Percentiles rank a stretch among this genome's conserved stretches.
phyloP scores from a whole-genome alignment of 2,329 filamentous ascomycete species.

The Colletotrichum sp. region DNA sequence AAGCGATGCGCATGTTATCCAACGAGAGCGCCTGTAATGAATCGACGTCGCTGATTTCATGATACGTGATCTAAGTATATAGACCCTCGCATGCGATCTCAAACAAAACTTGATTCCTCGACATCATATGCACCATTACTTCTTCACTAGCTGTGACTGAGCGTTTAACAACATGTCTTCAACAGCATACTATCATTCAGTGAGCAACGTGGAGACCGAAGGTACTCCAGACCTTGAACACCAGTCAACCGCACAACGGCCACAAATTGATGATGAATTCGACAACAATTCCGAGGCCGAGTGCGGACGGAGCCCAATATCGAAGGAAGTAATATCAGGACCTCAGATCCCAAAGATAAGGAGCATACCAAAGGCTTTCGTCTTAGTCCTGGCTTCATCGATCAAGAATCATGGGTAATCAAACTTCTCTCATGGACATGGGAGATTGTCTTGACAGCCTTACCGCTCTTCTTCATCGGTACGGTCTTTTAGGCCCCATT shows the following conservation, averaged over 20 bases:
- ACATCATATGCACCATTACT: no score
- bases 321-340: not conserved
- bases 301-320: rapidly evolving
- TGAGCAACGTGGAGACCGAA: not conserved
- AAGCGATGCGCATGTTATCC: no score
- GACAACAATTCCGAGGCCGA: not conserved
- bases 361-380: not conserved
- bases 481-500: not conserved
- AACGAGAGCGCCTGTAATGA: no score
- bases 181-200: not conserved
- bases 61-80: no score
- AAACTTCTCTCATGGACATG: not conserved
- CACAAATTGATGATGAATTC: not conserved
- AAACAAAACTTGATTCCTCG: no score
- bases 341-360: not conserved
- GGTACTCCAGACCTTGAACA: not conserved
- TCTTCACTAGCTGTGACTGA: no score
- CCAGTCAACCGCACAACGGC: not conserved
- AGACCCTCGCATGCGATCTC: no score
- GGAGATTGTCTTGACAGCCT: not conserved
- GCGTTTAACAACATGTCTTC: not conserved
- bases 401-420: not conserved
- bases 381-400: not conserved
- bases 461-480: rapidly evolving
- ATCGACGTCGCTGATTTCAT: no score